Base-by-base conservation (phyloP, 805 yeast genomes). In the Wickerhamiella allomyrinae region DNA sequence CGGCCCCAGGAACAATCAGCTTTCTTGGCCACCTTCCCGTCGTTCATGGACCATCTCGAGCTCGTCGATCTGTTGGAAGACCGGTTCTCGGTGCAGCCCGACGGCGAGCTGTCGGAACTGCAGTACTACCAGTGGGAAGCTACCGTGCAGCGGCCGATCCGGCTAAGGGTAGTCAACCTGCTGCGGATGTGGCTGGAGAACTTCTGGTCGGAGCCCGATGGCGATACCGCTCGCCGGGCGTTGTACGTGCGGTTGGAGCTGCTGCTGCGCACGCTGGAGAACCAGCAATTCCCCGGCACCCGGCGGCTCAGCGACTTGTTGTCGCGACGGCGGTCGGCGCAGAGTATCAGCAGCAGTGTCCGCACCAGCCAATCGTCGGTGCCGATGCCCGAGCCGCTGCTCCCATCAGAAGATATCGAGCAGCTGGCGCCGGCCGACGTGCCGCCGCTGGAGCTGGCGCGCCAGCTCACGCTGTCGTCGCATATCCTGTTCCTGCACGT, bases 381-480 rank as follows among this genome's bases (percentile, higher is more conserved):
- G 27, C 41, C 35, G 13, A 6, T 20, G 27, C 34, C 19, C 36
- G 34, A 34, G 20, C 37, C 50, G 38, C 21, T 48, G 36, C 20
- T 46, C 22, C 49, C 45, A 10, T 21, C 21, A 7, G 31, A 27
- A 3, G 15, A 7, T 17, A 17, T 24, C 48, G 34, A 22, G 29
- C 23, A 23, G 40, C 24, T 24, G 37, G 20, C 34, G 14, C 29
- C 27, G n/a, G 20, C 22, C 19, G 24, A 37, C 15, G 41, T 42
- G 13, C 37, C 42, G 15, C 73, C 83, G 24, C 62, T 71, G 40
- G 89, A 77, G 46, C 68, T 87, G 49, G 95, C 96, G 0, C 67
- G 86, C 40, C 96, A 89, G 59, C 61, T 89, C 42, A 82, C 95
- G 0, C 58, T 84, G n/a, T 67, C 77, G 42, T 95, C 85, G 57